phyloP scores from a whole-genome alignment of 805 yeast genomes.

The Isabelozyma gotoi region DNA sequence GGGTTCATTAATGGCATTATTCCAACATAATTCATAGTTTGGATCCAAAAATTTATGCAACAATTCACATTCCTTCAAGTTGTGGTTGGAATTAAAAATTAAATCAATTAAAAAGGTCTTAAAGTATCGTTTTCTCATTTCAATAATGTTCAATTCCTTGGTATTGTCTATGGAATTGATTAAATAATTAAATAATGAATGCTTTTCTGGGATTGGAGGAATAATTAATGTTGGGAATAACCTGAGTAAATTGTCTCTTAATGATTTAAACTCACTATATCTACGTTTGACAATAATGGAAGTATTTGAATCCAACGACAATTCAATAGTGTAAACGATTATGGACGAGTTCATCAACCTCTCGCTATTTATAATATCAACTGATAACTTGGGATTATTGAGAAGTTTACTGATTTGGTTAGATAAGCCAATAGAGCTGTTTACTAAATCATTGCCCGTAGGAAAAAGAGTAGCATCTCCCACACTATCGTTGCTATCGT shows the following conservation, averaged over 20 bases:
- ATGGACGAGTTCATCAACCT: constrained; percentile 33
- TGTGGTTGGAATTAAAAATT: constrained; percentile 25
- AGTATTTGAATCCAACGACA: constrained; percentile 13
- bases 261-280: constrained; percentile 44
- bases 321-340: constrained; percentile 37
- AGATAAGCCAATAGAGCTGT: constrained; percentile 29
- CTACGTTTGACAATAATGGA: constrained; percentile 39
- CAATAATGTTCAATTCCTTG: constrained; percentile 40
- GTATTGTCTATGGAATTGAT: constrained; percentile 38
- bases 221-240: constrained; percentile 40
- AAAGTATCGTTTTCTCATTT: constrained; percentile 48
- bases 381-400: constrained; percentile 21
- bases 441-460: constrained; percentile 20
- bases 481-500: not conserved
- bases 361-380: constrained; percentile 36
- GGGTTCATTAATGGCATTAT: constrained; percentile 48
- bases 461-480: not conserved
- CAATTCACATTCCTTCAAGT: constrained; percentile 35
- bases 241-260: constrained; percentile 35
- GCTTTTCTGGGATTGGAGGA: constrained; percentile 48
- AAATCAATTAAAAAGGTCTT: constrained; percentile 44
- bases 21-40: constrained; percentile 49
- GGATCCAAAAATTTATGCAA: constrained; percentile 52
- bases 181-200: constrained; percentile 44
- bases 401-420: constrained; percentile 28